Conservation (phyloP, 768 basidiomycete species). For the Asterophora parasitica region DNA sequence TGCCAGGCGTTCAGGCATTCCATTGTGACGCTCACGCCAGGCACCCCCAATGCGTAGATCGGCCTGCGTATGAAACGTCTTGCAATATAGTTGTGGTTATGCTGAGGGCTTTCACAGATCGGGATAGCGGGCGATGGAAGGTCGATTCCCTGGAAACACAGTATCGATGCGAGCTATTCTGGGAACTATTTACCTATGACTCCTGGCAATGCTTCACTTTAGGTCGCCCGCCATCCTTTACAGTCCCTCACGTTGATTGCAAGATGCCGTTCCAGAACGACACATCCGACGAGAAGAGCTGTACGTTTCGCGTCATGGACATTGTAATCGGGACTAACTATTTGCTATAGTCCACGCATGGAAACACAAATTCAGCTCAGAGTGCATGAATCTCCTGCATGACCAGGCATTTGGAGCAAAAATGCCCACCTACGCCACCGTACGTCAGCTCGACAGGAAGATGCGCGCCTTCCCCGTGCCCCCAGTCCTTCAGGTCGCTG, state of each 20-base stretch:
- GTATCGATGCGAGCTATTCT: constrained; percentile 61
- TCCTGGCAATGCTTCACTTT: constrained; percentile 64
- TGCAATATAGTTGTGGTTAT: background rate
- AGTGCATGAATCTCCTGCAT: constrained; percentile 65
- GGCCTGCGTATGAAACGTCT: constrained; percentile 52
- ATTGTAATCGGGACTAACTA: constrained; percentile 7
- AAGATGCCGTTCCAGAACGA: constrained; percentile 53
- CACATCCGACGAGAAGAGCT: constrained; percentile 49
- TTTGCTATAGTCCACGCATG: constrained; percentile 49
- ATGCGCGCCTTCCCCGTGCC: constrained; percentile 66
- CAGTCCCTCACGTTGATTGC: constrained; percentile 62
- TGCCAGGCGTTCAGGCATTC: constrained; percentile 12
- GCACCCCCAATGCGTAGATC: constrained; percentile 37
- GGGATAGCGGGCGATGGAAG: constrained; percentile 67
- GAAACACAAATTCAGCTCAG: constrained; percentile 66
- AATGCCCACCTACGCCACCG: constrained; percentile 61
- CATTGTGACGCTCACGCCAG: constrained; percentile 2
- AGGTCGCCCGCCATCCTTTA: constrained; percentile 65
- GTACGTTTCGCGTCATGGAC: constrained; percentile 32
- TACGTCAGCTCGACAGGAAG: constrained; percentile 64
- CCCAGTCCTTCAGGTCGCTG: constrained; percentile 59
- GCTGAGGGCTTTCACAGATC: constrained; percentile 37
- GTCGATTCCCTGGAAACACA: constrained; percentile 54
- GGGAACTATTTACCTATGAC: constrained; percentile 56
- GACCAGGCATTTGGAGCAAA: constrained; percentile 71